Evolutionary conservation across 768 basidiomycete genomes (phyloP).

Genomic region (Cystoderma amianthinum): DNA sequence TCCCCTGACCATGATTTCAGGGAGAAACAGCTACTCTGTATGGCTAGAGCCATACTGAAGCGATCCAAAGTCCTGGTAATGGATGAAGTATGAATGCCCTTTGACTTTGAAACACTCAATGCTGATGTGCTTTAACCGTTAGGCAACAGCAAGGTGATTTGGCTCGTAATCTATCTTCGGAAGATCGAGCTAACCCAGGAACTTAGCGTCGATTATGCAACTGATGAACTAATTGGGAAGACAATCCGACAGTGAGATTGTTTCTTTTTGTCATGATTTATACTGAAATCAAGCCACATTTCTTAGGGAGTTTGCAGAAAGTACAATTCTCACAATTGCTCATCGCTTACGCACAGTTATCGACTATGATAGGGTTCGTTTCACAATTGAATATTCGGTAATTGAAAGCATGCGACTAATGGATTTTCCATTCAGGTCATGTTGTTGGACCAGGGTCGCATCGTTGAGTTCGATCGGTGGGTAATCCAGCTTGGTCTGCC

Average conservation of each 20-base stretch:
- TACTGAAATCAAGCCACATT: neutral
- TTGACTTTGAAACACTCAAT: neutral
- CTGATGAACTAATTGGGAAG: slow-evolving; percentile 76
- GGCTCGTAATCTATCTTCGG: slow-evolving; percentile 1
- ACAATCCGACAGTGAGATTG: slow-evolving; percentile 65
- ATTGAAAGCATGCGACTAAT: neutral
- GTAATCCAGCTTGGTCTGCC: slow-evolving; percentile 7
- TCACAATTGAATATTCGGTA: neutral
- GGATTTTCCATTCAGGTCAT: slow-evolving; percentile 42
- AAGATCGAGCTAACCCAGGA: too few relatives aligned
- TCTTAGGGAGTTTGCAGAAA: slow-evolving; percentile 65
- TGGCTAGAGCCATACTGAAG: slow-evolving; percentile 16
- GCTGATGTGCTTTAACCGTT: slow-evolving; percentile 6
- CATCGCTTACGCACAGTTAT: slow-evolving; percentile 76
- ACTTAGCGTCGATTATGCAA: slow-evolving; percentile 73
- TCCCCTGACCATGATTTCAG: slow-evolving; percentile 4
- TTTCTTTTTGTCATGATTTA: neutral
- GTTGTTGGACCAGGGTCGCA: slow-evolving; percentile 69
- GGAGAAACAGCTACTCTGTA: slow-evolving; percentile 43
- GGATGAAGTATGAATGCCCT: slow-evolving; percentile 57
- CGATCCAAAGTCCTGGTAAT: slow-evolving; percentile 73
- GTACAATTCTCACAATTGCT: slow-evolving; percentile 80
- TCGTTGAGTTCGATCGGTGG: slow-evolving; percentile 63
- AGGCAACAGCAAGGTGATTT: slow-evolving; percentile 68
- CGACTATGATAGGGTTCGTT: slow-evolving; percentile 71